Conservation (phyloP, 345 rosid species). For the Sonneratia alba region DNA sequence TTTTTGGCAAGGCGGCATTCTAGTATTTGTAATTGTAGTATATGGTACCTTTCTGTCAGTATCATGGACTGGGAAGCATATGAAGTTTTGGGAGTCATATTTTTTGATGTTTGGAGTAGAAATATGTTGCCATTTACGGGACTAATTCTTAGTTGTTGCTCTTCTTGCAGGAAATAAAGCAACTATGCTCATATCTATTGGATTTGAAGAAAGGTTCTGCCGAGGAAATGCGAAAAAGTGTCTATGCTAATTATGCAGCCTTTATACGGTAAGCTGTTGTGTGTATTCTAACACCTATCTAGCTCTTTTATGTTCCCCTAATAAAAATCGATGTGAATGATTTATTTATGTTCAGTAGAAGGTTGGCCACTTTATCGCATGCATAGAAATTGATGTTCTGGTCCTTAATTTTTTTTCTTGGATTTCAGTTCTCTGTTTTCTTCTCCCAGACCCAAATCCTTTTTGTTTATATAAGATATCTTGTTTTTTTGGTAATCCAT, state of each 20-base stretch:
- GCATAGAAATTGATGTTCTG: not conserved
- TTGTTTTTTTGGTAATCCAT: not conserved
- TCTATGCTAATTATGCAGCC: constrained; percentile 93
- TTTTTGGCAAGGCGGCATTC: not conserved
- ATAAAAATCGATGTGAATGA: no score
- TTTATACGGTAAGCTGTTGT: constrained; percentile 58
- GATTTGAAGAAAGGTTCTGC: constrained; percentile 97
- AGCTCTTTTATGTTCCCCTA: not conserved
- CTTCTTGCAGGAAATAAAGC: constrained; percentile 68
- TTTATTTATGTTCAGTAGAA: not conserved
- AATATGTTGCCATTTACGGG: not conserved
- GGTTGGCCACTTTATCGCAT: not conserved
- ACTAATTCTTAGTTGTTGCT: not conserved
- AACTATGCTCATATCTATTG: constrained; percentile 65
- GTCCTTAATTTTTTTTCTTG: not conserved
- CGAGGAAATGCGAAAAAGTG: constrained; percentile 97
- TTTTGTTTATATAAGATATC: not conserved
- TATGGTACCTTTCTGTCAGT: not conserved
- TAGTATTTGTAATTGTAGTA: not conserved
- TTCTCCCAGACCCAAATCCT: not conserved
- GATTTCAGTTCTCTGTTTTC: not conserved
- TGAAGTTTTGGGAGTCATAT: not conserved
- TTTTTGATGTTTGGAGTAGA: not conserved
- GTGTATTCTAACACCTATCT: not conserved
- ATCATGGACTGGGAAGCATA: not conserved